Percentiles rank a stretch among this genome's conserved stretches.
Conservation (phyloP, 495 filamentous ascomycete genomes). For the Xylaria sp. region DNA sequence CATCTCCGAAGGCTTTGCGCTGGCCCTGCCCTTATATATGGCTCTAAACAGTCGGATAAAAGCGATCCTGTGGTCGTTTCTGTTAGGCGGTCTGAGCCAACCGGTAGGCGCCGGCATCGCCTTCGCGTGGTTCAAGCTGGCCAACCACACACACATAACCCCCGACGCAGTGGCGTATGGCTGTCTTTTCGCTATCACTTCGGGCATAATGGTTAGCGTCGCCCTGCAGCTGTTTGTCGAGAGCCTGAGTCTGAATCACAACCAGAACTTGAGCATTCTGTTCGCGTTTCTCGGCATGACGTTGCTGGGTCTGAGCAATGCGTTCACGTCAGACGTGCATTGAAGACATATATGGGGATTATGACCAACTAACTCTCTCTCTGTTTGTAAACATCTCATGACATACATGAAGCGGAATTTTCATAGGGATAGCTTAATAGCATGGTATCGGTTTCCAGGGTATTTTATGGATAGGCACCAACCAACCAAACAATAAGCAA, state of each 20-base stretch:
- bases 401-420: not conserved
- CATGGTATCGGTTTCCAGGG: not conserved
- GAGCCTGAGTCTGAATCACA: constrained; percentile 81
- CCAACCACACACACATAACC: constrained; percentile 55
- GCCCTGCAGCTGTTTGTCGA: constrained; percentile 89
- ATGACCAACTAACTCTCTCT: not conserved
- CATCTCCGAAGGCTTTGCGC: constrained; percentile 94
- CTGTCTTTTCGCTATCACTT: constrained; percentile 85
- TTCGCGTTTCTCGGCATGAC: constrained; percentile 93
- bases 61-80: constrained; percentile 82
- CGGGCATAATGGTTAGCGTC: constrained; percentile 94
- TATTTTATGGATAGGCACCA: not conserved
- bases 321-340: constrained; percentile 67
- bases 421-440: not conserved
- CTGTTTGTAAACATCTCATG: not conserved
- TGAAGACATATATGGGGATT: constrained; percentile 19
- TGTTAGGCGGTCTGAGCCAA: constrained; percentile 86
- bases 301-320: constrained; percentile 84
- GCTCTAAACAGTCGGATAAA: constrained; percentile 76
- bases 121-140: constrained; percentile 78
- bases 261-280: constrained; percentile 75
- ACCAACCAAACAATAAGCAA: not conserved
- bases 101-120: constrained; percentile 86
- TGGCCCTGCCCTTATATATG: constrained; percentile 90
- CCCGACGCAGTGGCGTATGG: constrained; percentile 81